Percentiles rank a stretch among this genome's conserved stretches.
Evolutionary conservation across 2,329 filamentous ascomycete genomes (phyloP).

Genomic region (Herpotrichia juniperi): DNA sequence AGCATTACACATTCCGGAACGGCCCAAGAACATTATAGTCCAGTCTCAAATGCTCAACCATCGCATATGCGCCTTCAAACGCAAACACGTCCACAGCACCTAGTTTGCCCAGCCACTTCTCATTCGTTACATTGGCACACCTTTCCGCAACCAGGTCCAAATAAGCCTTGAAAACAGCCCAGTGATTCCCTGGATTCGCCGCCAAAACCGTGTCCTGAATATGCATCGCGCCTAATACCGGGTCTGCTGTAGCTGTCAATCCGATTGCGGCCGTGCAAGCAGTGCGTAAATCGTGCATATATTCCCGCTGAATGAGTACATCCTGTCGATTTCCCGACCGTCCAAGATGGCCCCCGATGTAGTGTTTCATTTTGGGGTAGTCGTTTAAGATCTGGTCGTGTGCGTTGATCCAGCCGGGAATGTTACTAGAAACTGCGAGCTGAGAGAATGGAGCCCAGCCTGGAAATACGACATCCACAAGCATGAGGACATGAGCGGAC

Average conservation of each 20-base stretch:
- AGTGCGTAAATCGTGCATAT: constrained; percentile 3
- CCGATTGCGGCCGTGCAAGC: constrained; percentile 1
- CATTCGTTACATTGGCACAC: constrained; percentile 2
- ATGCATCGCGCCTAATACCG: constrained; percentile 2
- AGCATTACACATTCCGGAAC: constrained; percentile 2
- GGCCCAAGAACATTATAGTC: constrained; percentile 3
- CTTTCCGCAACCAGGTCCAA: constrained; percentile 3
- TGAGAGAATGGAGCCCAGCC: constrained; percentile 4
- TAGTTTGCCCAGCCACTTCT: constrained; percentile 3
- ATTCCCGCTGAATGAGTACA: constrained; percentile 1
- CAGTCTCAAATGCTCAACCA: constrained; percentile 2
- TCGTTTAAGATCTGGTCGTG: background rate
- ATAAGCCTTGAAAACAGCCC: constrained; percentile 2
- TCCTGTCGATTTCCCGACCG: constrained; percentile 3
- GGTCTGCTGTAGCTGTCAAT: constrained; percentile 3
- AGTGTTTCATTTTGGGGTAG: constrained; percentile 2
- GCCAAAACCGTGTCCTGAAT: constrained; percentile 1
- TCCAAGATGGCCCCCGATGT: constrained; percentile 2
- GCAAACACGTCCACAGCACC: constrained; percentile 2
- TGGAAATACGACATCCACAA: constrained; percentile 3
- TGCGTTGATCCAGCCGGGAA: constrained; percentile 2
- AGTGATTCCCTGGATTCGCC: constrained; percentile 1
- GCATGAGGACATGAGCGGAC: constrained; percentile 4
- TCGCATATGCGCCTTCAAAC: background rate
- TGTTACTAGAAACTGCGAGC: constrained; percentile 3